phyloP scores from a whole-genome alignment of 768 basidiomycete species.

The Tricholoma saponaceum region DNA sequence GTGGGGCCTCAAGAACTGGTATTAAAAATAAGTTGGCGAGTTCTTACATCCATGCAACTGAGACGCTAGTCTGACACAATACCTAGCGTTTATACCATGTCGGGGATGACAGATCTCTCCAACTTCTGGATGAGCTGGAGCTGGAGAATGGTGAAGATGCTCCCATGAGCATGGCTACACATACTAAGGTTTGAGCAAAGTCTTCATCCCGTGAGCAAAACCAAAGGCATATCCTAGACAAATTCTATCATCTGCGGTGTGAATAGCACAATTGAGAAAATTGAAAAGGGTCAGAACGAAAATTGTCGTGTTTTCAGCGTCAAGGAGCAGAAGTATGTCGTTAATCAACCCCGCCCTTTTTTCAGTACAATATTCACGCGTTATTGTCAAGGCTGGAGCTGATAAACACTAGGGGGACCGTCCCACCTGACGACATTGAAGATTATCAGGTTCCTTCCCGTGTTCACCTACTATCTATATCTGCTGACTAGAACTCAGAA shows the following conservation, averaged over 20 bases:
- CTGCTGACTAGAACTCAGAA: conserved; percentile 50
- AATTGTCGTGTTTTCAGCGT: conserved; percentile 77
- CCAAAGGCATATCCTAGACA: conserved; percentile 24
- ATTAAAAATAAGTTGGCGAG: conserved; percentile 93
- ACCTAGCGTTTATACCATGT: conserved; percentile 67
- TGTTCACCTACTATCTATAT: neutral
- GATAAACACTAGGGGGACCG: conserved; percentile 54
- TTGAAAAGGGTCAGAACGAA: conserved; percentile 68
- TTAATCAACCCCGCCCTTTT: neutral
- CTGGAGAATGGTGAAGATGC: conserved; percentile 84
- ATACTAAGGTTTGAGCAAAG: conserved; percentile 45
- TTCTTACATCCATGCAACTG: conserved; percentile 6
- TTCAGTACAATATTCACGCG: neutral
- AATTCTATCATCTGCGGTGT: conserved; percentile 77
- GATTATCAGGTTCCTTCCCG: conserved; percentile 77
- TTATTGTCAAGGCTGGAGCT: conserved; percentile 45
- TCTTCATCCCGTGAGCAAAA: neutral
- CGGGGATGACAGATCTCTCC: conserved; percentile 45
- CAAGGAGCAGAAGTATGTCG: conserved; percentile 53
- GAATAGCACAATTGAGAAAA: conserved; percentile 66
- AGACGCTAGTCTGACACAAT: conserved; percentile 1
- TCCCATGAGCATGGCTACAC: conserved; percentile 90
- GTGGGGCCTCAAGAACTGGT: conserved; percentile 80
- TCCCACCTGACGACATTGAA: conserved; percentile 55
- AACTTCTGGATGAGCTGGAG: conserved; percentile 64